phyloP scores from a whole-genome alignment of 1,284 basidiomycete species.

The Blastosporella zonata region DNA sequence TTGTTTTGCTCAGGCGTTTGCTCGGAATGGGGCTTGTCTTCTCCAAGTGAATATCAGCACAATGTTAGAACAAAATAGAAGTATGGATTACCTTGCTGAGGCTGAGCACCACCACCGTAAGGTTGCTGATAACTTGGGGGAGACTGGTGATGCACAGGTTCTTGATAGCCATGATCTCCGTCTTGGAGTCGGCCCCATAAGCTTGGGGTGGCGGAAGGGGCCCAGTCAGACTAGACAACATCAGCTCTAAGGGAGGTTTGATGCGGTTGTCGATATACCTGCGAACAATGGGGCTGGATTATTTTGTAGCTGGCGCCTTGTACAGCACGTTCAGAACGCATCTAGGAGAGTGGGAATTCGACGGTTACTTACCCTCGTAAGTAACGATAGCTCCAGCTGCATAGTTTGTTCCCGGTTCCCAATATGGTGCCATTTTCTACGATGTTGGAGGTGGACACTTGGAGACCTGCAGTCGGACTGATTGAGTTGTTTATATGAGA shows the following conservation, averaged over 20 bases:
- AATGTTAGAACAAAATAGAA: not conserved
- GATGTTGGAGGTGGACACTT: not conserved
- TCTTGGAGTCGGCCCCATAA: conserved; percentile 59
- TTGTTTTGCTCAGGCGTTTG: conserved; percentile 38
- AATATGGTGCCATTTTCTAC: conserved; percentile 45
- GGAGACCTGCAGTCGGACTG: not conserved
- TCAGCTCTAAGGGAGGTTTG: not conserved
- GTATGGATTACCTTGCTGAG: conserved; percentile 19
- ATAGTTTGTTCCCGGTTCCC: conserved; percentile 68
- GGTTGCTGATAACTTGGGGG: conserved; percentile 17
- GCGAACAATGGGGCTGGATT: conserved; percentile 67
- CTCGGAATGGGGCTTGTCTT: conserved; percentile 23
- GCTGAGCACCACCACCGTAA: conserved; percentile 29
- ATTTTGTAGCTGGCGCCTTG: conserved; percentile 62
- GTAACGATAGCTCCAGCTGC: conserved; percentile 51
- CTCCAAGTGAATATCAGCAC: conserved; percentile 6
- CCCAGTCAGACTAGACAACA: conserved; percentile 54
- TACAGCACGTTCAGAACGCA: not conserved
- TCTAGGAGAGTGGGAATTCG: not conserved
- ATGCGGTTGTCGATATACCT: conserved; percentile 36
- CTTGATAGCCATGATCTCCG: conserved; percentile 26
- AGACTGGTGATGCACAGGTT: conserved; percentile 11
- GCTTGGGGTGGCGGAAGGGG: conserved; percentile 56
- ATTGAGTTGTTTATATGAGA: conserved; percentile 3
- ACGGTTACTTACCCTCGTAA: conserved; percentile 45